Evolutionary conservation across 2,329 filamentous ascomycete species (phyloP), one percentile per base, ranked within the genome.

Genomic region (Alternaria hordeiaustralica): DNA sequence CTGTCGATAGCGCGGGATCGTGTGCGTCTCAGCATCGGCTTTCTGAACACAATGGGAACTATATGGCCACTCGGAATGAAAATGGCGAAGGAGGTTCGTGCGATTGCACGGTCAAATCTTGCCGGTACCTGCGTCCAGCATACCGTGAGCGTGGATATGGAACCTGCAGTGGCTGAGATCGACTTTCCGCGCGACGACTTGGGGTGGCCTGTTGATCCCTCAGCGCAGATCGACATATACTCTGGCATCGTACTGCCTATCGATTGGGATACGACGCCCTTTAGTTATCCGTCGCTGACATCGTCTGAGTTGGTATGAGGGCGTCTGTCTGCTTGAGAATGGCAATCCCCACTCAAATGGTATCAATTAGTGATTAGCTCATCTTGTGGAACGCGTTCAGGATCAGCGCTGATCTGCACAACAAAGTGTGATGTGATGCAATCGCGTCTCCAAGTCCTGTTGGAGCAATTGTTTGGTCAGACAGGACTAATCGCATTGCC

Each of bases 21-120:
- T 72, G 89, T 97, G 55, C 87, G 90, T 2, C 86, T 97, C 18
- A 94, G 92, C 67, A 93, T 92, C 63, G 92, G 91, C 8, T 90
- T 90, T 2, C 85, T 96, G 46, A 90, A 89, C 69, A 71, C 88
- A 21, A 82, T 94, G 15, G 89, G 88, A 21, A 81, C 83, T 6
- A 87, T 91, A 9, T 96, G 92, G 92, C 86, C 87, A 51, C 87
- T 93, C 15, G 91, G 91, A 1, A 86, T 84, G 51, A 86, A 84
- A 13, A 91, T 92, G n/a, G 87, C 90, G 64, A 86, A 84, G 12
- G 92, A 96, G 75, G 89, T 96, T 20, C 90, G 88, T 72, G 87
- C 86, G 8, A 90, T 95, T 26, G 92, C 92, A 18, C 87, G 91
- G 71, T 89, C 92, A 70, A 90, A 93, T 21, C 80, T 86, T 18